A percentile compares a stretch with the other conserved stretches of the same genome.
These are phyloP conservation scores for Mycena polygramma DNA, from an alignment of 768 basidiomycete genomes.

Conservation along the genomic window DNA sequence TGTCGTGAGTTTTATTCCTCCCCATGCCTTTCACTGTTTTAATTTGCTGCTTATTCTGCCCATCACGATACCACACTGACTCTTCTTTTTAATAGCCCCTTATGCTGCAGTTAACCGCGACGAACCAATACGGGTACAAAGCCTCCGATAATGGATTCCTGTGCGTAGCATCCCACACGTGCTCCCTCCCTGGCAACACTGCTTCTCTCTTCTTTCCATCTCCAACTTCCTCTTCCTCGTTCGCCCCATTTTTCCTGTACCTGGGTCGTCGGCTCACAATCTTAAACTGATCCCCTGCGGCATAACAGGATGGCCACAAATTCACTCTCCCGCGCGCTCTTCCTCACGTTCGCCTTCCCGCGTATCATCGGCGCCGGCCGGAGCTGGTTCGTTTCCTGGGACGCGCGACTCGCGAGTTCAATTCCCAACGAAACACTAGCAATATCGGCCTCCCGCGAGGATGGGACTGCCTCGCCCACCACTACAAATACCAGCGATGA, in stretches of 20 bases:
- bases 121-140: conserved; percentile 31
- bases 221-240: not conserved
- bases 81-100: conserved; percentile 10
- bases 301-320: conserved; percentile 3
- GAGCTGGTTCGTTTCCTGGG: not conserved
- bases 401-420: not conserved
- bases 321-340: conserved; percentile 16
- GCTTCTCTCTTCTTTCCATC: not conserved
- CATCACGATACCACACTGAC: too few species aligned
- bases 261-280: too few species aligned
- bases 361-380: conserved; percentile 12
- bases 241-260: not conserved
- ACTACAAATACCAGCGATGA: not conserved
- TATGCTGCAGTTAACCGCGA: conserved; percentile 35
- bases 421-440: too few species aligned
- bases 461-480: not conserved
- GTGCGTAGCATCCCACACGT: conserved; percentile 10
- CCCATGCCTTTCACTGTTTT: not conserved
- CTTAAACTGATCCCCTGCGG: not conserved
- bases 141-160: conserved; percentile 32
- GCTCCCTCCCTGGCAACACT: not conserved
- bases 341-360: conserved; percentile 22
- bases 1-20: conserved; percentile 17
- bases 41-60: too few species aligned
- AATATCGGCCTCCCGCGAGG: not conserved